Evolutionary conservation across 306 rosid species (phyloP).

Genomic region (Rosa chinensis): DNA sequence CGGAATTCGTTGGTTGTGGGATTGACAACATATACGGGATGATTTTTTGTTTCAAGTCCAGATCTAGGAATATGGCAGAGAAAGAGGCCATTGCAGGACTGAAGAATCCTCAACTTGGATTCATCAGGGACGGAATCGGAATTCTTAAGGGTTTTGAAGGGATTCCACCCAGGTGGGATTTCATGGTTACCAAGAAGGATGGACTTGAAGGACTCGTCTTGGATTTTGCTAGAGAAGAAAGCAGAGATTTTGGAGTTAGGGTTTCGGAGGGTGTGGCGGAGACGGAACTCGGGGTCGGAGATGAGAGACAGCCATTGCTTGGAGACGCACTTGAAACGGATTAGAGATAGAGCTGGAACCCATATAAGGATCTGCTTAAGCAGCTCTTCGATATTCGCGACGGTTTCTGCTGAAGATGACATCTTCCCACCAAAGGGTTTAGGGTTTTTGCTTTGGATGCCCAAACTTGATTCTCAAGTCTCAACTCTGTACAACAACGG

Average conservation of each 20-base stretch:
- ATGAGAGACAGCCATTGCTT: constrained; percentile 32
- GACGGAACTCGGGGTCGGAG: constrained; percentile 11
- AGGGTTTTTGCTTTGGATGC: background rate
- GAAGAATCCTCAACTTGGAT: background rate
- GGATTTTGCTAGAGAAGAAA: background rate
- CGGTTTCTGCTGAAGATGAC: background rate
- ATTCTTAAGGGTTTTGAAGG: background rate
- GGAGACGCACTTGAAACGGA: constrained; percentile 25
- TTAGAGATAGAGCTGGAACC: constrained; percentile 14
- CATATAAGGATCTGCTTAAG: constrained; percentile 19
- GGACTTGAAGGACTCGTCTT: background rate
- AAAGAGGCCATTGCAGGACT: background rate
- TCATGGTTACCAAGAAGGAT: background rate
- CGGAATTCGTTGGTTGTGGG: background rate
- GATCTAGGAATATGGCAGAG: background rate
- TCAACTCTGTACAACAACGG: no score
- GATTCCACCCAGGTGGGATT: background rate
- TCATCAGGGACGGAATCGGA: background rate
- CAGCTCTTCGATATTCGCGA: constrained; percentile 7
- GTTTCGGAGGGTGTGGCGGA: background rate
- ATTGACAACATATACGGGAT: background rate
- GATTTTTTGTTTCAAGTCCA: no score
- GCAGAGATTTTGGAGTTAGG: background rate
- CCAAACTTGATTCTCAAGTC: no score
- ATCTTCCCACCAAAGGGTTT: background rate